Evolutionary conservation across 345 rosid species (phyloP), one percentile per base, ranked within the genome.

Genomic region (Kandelia obovata): DNA sequence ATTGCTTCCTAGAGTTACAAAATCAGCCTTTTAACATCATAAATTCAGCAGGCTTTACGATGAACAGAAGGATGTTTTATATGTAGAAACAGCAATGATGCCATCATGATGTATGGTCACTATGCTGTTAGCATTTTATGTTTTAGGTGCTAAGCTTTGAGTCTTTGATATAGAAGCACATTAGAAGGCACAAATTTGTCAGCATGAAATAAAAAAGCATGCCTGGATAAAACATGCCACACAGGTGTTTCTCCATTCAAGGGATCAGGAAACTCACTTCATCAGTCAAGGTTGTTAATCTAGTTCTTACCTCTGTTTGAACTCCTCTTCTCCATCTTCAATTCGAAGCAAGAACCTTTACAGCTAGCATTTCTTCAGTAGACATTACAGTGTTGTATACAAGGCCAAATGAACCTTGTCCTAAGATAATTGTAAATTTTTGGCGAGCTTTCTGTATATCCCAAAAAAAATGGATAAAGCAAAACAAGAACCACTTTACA

Each of bases 371-470:
- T 57, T 75, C 96, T 70, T 89, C 96, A 20, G 79, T 67, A 56
- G 86, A 83, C 87, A 90, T 72, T 26, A 74, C 71, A 26, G 99
- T 96, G 82, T 86, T 92, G 77, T 90, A 95, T 26, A 95, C 97
- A 16, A 93, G 96, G 75, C 99, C 99, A 80, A 88, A 95, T 61
- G 99, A 86, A 64, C 96, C 99, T 84, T 92, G 84, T 35, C 99
- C 99, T 61, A 94, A 61, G 59, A 85, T 67, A 26, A 91, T 91
- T 16, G 96, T 91, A 73, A 91, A 94, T 73, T 85, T 88, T 58
- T 86, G 83, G 39, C 97, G 91, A 63, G 93, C 96, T 83, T 94
- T 94, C 84, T 91, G 95, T 58, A 94, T 80, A 80, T 94, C 98
- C 93, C 98, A 91, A 85, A 58, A 66, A 69, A 59, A 71, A 53